Evolutionary conservation across 257 asterid genomes (phyloP).

Genomic region (Scutellaria barbata): DNA sequence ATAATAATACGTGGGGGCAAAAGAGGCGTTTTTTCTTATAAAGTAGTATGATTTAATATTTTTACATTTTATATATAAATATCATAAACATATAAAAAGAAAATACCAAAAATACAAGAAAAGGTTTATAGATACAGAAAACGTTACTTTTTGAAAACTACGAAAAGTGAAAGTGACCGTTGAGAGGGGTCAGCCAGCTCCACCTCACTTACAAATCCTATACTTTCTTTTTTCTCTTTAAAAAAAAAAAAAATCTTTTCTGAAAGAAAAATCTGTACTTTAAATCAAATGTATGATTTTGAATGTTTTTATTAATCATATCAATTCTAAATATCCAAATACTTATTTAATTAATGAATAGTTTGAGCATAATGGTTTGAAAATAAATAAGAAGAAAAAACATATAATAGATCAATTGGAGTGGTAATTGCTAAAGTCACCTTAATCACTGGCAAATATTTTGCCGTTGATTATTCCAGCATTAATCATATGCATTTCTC

Average conservation of each 20-base stretch:
- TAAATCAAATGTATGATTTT: too few species aligned
- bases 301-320: too few species aligned
- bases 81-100: too few species aligned
- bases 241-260: too few species aligned
- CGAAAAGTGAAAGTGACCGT: slow-evolving; percentile 40
- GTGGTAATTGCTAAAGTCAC: background rate
- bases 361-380: background rate
- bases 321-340: too few species aligned
- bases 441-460: slow-evolving; percentile 22
- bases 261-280: too few species aligned
- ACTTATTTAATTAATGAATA: too few species aligned
- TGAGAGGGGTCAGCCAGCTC: slow-evolving; percentile 33
- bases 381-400: too few species aligned
- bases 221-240: background rate
- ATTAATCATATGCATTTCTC: background rate
- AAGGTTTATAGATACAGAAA: background rate
- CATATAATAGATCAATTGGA: background rate
- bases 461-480: slow-evolving; percentile 23
- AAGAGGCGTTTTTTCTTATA: too few species aligned
- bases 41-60: background rate
- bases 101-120: too few species aligned
- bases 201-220: slow-evolving; percentile 18
- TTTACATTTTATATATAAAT: too few species aligned
- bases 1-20: too few species aligned
- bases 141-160: slow-evolving; percentile 18